Evolutionary conservation across 345 rosid genomes (phyloP).

Genomic region (Anacardium occidentale): DNA sequence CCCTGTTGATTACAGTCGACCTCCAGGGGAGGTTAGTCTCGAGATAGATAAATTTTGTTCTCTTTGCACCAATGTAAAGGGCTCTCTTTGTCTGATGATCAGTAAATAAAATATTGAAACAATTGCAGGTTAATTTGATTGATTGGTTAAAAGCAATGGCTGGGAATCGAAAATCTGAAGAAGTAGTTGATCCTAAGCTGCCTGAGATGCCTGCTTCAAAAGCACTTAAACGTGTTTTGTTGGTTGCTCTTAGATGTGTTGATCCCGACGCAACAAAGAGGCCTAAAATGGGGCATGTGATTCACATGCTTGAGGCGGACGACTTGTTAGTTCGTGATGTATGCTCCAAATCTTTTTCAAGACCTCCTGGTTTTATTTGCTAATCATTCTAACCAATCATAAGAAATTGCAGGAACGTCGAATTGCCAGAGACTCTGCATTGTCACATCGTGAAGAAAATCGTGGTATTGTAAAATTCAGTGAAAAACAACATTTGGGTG

Average conservation of each 20-base stretch:
- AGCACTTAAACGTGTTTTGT: conserved; percentile 76
- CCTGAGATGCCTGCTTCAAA: conserved; percentile 81
- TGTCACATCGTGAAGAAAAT: conserved; percentile 29
- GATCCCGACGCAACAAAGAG: conserved; percentile 95
- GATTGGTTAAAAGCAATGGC: conserved; percentile 93
- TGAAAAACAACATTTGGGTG: conserved; percentile 23
- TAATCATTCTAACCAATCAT: neutral
- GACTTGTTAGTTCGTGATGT: conserved; percentile 79
- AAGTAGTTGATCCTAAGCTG: conserved; percentile 89
- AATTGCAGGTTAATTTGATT: conserved; percentile 79
- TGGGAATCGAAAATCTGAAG: conserved; percentile 80
- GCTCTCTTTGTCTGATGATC: conserved; percentile 10
- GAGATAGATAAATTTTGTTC: neutral
- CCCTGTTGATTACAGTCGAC: conserved; percentile 86
- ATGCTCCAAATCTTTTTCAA: conserved; percentile 24
- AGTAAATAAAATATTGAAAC: conserved; percentile 14
- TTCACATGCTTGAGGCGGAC: conserved; percentile 99
- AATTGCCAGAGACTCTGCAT: conserved; percentile 40
- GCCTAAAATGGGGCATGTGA: conserved; percentile 94
- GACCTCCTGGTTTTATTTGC: neutral
- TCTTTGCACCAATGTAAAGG: neutral
- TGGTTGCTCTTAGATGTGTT: conserved; percentile 89
- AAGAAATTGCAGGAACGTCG: conserved; percentile 41
- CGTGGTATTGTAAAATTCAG: conserved; percentile 27
- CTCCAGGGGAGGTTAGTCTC: conserved; percentile 77